Evolutionary conservation across 352 stramenopile genomes (phyloP), one percentile per base, ranked within the genome.

Genomic region (Pseudoperonospora humuli): DNA sequence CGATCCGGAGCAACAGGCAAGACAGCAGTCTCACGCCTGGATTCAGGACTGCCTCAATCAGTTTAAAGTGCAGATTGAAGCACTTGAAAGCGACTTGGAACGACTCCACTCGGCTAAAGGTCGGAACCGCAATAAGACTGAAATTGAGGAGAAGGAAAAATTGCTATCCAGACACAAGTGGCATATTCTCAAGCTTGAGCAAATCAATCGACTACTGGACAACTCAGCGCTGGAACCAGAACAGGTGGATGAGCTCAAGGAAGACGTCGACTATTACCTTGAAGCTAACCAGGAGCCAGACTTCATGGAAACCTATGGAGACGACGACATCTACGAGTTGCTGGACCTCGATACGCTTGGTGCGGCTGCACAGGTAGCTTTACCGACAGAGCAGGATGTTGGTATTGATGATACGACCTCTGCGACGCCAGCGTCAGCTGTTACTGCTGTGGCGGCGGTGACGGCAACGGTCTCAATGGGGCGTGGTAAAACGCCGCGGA

Each of bases 191-290:
- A 97, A 98, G 57, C 72, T 99, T 21, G 96, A 99, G 60, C 92
- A 97, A 58, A 97, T 99, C 61, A 97, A 97, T 33, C 86, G 95
- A 25, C 61, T 98, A 15, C 75, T 99, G 36, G 96, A 98, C 48
- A 99, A 99, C 65, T 90, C 97, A 54, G 73, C 83, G 11, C 68
- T 99, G 8, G 78, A 96, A 32, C 73, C 93, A 13, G 75, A 95
- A 10, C 57, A 87, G 24, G 87, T 99, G 11, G 92, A 99, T 48
- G 78, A 96, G 13, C 71, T 99, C 18, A 97, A 97, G 64, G 96
- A 99, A 28, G 94, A 98, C 62, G 69, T 99, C 9, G 95, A 98
- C 13, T 99, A 98, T 57, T 99, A 98, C 52, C 70, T 99, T 5
- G 95, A 98, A 47, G 86, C 80, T 9, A 88, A 96, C 76, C 69